phyloP scores from a whole-genome alignment of 1,139 yeast genomes.

The Schizosaccharomyces versatilis region DNA sequence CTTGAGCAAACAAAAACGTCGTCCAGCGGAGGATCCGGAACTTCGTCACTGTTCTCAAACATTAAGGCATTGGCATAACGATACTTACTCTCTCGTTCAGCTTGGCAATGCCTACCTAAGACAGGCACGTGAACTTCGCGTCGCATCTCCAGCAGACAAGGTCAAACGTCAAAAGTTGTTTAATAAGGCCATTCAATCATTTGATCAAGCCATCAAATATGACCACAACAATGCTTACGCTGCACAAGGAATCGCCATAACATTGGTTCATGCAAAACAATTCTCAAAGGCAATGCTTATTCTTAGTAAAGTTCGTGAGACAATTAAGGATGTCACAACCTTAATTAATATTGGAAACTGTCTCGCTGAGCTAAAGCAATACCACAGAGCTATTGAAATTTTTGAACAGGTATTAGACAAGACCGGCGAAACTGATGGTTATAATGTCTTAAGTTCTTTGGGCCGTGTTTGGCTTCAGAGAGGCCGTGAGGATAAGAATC shows the following conservation, averaged over 20 bases:
- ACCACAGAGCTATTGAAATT: conserved; percentile 57
- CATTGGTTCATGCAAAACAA: conserved; percentile 72
- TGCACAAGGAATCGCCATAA: conserved; percentile 90
- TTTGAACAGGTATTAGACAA: conserved; percentile 6
- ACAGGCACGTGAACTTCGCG: conserved; percentile 58
- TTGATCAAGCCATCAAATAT: conserved; percentile 63
- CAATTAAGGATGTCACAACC: conserved; percentile 63
- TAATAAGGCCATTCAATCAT: conserved; percentile 70
- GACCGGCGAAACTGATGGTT: conserved; percentile 43
- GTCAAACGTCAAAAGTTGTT: conserved; percentile 59
- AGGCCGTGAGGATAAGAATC: conserved; percentile 46
- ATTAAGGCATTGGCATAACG: conserved; percentile 56
- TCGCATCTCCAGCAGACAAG: conserved; percentile 28
- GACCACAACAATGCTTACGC: conserved; percentile 83
- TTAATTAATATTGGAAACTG: conserved; percentile 80
- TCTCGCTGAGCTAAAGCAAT: conserved; percentile 59
- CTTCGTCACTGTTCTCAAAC: conserved; percentile 70
- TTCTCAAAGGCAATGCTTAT: conserved; percentile 55
- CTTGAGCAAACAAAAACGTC: conserved; percentile 35
- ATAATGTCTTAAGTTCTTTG: conserved; percentile 42
- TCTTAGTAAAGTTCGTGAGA: conserved; percentile 60
- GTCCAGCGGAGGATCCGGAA: conserved; percentile 34
- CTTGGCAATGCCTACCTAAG: conserved; percentile 70
- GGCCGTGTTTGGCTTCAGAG: conserved; percentile 84
- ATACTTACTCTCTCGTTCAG: conserved; percentile 69